Evolutionary conservation across 108 stramenopile genomes (phyloP), one percentile per base, ranked within the genome.

Genomic region (Epithemia pelagica): DNA sequence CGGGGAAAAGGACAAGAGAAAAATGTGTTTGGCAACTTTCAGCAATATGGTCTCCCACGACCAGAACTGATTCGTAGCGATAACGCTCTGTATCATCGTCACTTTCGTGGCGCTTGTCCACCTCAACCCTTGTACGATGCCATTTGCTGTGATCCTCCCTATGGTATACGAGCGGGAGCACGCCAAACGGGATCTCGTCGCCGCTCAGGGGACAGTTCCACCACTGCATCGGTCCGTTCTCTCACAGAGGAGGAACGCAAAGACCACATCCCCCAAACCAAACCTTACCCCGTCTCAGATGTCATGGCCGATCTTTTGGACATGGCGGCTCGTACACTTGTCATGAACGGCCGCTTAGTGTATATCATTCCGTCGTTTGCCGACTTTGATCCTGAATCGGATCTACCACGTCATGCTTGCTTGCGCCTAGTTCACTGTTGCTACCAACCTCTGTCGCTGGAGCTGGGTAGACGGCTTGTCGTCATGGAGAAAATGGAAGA

Each of bases 141-240:
- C n/a, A 94, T 94, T 30, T 37, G 87, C 26, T 81, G 81, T 0
- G 92, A 94, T 72, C 92, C 92, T 8, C 92, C 92, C 0, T 94
- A 90, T 59, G 92, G 92, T 22, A 90, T 94, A 57, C 90, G 98
- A 31, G 98, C 98, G 15, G 98, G 97, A 2, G 98, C 98, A n/a
- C 75, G 88, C 27, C 85, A 86, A 58, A 78, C 76, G 33, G 94
- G 91, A 5, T 78, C 87, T 15, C 56, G 75, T 54, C 37, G 37
- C 15, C 37, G 37, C 15, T 15, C 10, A 10, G 10, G 37, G 5
- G 10, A 5, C 10, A 10, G 10, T 15, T 5, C 5, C 37, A 46
- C 37, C 5, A 10, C 37, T 10, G 5, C 37, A 15, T 46, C 37
- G 37, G 74, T 81, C 2, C 64, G 81, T 30, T 71, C 79, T 52